Base-by-base conservation (phyloP, 2,329 filamentous ascomycete genomes). In the Talaromyces sp. region DNA sequence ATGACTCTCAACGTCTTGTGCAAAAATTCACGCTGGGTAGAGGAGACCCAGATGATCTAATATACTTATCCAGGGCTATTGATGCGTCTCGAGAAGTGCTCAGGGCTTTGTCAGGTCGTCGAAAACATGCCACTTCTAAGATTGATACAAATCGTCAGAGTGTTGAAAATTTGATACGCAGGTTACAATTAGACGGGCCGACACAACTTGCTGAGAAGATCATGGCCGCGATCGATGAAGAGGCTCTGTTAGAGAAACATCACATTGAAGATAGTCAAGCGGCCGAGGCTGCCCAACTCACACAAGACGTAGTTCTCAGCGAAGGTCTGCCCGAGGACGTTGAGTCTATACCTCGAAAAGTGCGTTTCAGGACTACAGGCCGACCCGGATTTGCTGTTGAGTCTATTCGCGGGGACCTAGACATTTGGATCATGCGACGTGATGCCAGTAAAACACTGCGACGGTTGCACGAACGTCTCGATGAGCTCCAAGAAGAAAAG, bases 1-100 rank as follows among this genome's bases (percentile, higher is more conserved):
- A 92, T 69, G 95, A 99, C 76, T 92, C 91, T 1, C 89, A 96
- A 70, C 89, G 95, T 1, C 81, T 99, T 2, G 87, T 96, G 1
- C 95, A 98, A 71, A 97, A 95, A 72, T 98, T 99, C 74, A 90
- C 93, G 0, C 84, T 98, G 8, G 93, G 93, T 11, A 86, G 91
- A 66, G 95, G 93, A n/a, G 90, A 96, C 70, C 84, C 93, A 1
- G 93, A 98, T 72, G 95, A 98, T 74, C 83, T 99, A 40, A 81
- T 98, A 48, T 89, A 87, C 57, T 81, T 99, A 14, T 91, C 91
- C 1, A 88, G 85, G 67, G 96, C 95, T 0, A 90, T 98, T 64
- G 77, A 84, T 58, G 87, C 90, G 5, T 92, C 91, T 4, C 82
- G 86, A 61, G 84, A 88, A 18, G 87, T 96, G 50, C 74, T 69